Evolutionary conservation across 495 filamentous ascomycete genomes (phyloP).

Genomic region (Penicillium egyptiacum): DNA sequence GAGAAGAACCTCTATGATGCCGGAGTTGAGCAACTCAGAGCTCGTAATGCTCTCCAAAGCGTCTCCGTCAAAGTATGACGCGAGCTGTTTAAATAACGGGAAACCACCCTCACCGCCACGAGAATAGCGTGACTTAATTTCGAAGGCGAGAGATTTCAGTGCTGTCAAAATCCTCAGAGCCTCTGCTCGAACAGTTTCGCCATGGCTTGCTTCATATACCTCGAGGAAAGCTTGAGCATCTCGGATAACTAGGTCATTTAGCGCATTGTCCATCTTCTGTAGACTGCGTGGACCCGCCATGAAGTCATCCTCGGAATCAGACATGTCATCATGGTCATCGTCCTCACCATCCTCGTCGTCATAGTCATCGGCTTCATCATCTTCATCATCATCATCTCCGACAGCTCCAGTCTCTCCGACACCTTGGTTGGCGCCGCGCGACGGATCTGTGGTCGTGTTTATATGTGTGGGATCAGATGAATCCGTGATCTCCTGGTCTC

Average conservation of each 20-base stretch:
- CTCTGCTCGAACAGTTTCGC: slow-evolving; percentile 70
- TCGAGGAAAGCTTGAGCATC: slow-evolving; percentile 81
- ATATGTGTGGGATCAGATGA: slow-evolving; percentile 16
- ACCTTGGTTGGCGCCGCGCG: neutral
- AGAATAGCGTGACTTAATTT: slow-evolving; percentile 69
- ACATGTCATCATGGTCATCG: slow-evolving; percentile 62
- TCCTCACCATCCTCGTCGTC: slow-evolving; percentile 62
- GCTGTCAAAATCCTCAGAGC: slow-evolving; percentile 71
- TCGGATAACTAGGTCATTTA: slow-evolving; percentile 71
- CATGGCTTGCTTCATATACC: slow-evolving; percentile 73
- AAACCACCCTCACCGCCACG: slow-evolving; percentile 49
- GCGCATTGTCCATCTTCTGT: slow-evolving; percentile 54
- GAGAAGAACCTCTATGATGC: slow-evolving; percentile 79
- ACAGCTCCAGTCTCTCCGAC: neutral
- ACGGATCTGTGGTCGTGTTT: slow-evolving; percentile 25
- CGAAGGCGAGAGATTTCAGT: slow-evolving; percentile 66
- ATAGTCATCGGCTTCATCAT: slow-evolving; percentile 54
- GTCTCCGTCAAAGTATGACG: slow-evolving; percentile 86
- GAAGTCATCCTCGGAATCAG: slow-evolving; percentile 66
- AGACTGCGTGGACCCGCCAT: slow-evolving; percentile 46
- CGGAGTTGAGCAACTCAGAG: slow-evolving; percentile 86
- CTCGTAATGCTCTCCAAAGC: slow-evolving; percentile 94
- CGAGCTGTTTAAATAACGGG: slow-evolving; percentile 71
- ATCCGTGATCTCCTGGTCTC: slow-evolving; percentile 24
- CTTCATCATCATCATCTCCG: slow-evolving; percentile 53